A percentile compares a stretch with the other conserved stretches of the same genome.
Evolutionary conservation across 768 basidiomycete species (phyloP).

Genomic region (Rhodocollybia butyracea): DNA sequence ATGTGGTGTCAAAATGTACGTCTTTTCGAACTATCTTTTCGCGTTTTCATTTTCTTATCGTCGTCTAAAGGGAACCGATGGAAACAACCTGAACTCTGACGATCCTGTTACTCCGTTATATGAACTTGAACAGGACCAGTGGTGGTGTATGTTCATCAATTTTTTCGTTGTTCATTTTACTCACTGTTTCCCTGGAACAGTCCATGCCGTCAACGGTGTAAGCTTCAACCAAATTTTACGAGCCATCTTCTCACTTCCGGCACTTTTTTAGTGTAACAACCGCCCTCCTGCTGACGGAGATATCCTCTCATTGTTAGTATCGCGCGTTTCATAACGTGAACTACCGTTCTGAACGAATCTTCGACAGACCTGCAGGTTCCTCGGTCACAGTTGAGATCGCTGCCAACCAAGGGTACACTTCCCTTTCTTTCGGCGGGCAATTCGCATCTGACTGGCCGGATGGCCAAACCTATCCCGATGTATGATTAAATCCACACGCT

Average conservation of each 20-base stretch:
- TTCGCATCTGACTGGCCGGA: conserved; percentile 43
- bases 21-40: neutral
- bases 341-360: neutral
- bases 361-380: conserved; percentile 42
- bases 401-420: conserved; percentile 45
- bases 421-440: conserved; percentile 37
- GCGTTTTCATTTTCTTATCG: neutral
- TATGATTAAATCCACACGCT: no score
- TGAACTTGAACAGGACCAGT: conserved; percentile 1
- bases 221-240: neutral
- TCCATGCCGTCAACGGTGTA: conserved; percentile 2
- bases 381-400: conserved; percentile 48
- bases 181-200: neutral
- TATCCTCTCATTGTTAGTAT: conserved; percentile 8
- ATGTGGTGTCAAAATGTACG: conserved; percentile 12
- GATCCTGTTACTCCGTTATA: conserved; percentile 7
- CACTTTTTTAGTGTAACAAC: conserved; percentile 3
- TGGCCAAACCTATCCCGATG: conserved; percentile 39
- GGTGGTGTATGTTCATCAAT: conserved; percentile 5
- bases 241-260: neutral
- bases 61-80: neutral
- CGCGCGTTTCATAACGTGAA: neutral
- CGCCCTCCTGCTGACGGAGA: conserved; percentile 11
- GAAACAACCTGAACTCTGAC: conserved; percentile 7
- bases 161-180: neutral